Base-by-base conservation (phyloP, 2,329 filamentous ascomycete genomes). In the Orbilia quercus region DNA sequence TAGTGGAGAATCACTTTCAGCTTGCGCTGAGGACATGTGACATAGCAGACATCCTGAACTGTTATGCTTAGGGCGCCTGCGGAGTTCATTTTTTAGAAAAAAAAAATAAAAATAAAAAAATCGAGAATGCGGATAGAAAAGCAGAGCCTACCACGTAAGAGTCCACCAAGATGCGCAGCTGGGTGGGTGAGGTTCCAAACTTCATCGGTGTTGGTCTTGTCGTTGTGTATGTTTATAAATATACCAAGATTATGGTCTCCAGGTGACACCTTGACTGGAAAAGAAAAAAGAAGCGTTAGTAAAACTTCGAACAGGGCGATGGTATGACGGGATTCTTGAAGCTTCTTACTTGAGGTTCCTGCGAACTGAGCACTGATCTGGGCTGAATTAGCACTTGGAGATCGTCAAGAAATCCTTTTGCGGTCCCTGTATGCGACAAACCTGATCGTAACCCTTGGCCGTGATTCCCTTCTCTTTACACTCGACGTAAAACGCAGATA, bases 181-280 rank as follows among this genome's bases (percentile, higher is more conserved):
- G 95, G 95, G 81, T 99, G 95, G 3, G 91, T 96, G 75, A 99
- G 86, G 79, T 96, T 92, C 81, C 99, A 99, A 75, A 93, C 91
- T 82, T 99, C 95, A 79, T 94, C 87, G 77, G 90, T 88, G 31
- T 38, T 18, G 18, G 23, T 59, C 91, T 86, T 71, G 20, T 42
- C 40, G 75, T 88, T 89, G 78, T 92, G 88, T 23, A 98, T 82
- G 7, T 88, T 93, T 80, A 99, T 89, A 82, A 97, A 99, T 78
- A 99, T 98, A 76, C 95, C 95, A 76, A 96, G 84, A 81, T 99
- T 99, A 83, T 96, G 92, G 79, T 93, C 89, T 75, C 95, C 95
- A 0, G 95, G 92, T 20, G 90, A 89, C 38, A 99, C 94, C 79
- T 92, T 92, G 81, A 99, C 86, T 77, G 11, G 12, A n/a, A 14